Evolutionary conservation across 73 alveolate genomes (phyloP), one percentile per base, ranked within the genome.

Genomic region (Stentor roeselii): DNA sequence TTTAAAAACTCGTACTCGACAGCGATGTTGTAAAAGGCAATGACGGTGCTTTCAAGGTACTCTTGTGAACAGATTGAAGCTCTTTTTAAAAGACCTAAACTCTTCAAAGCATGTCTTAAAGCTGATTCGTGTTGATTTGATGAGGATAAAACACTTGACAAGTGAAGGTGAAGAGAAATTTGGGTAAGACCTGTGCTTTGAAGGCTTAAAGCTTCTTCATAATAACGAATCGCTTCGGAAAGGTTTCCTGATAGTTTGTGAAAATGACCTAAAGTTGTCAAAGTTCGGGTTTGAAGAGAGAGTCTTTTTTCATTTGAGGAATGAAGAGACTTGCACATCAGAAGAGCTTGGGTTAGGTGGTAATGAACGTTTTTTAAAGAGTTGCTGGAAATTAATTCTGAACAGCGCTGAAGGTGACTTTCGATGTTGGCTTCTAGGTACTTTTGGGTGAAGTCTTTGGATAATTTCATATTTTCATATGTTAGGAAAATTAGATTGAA

Each of bases 1-100:
- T 36, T 39, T 27, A 78, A 59, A 39, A 40, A 40, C 78, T 78
- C 86, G 31, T 78, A 78, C 41, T 78, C 86, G 42, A 78, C 82
- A 3, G 78, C 86, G n/a, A 39, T 15, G 42, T 78, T 78, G 31
- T 41, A 39, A 40, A 40, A 78, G 14, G 86, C 86, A 27, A 78
- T 41, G 34, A 31, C 78, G 14, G 34, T n/a, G 41, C 50, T 67
- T 21, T 21, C 37, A 11, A n/a, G 34, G n/a, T 21, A 32, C 11
- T 67, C n/a, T 21, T 15, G 41, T 2, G 37, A 21, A 21, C 41
- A n/a, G 14, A 40, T 15, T 21, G n/a, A 34, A 40, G 27, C 21
- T 21, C 80, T 32, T 67, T 32, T 67, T 67, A 67, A 67, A 30
- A 67, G n/a, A 32, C 37, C 21, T 34, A 67, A 67, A 0, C 41